phyloP scores from a whole-genome alignment of 441 rosid genomes.

The Gossypium schwendimanii region DNA sequence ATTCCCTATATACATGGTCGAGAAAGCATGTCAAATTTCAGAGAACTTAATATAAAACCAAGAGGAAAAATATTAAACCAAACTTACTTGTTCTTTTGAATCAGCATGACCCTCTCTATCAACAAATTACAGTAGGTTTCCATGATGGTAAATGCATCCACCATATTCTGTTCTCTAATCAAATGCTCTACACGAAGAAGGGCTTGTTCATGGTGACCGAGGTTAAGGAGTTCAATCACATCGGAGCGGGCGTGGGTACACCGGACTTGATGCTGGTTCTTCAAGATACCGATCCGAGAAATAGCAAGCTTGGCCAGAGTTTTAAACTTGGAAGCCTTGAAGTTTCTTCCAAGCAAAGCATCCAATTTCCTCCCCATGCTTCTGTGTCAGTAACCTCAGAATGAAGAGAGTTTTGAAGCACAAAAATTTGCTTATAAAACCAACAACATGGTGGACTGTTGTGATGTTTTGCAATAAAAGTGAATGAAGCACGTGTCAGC shows the following conservation, averaged over 20 bases:
- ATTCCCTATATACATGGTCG: constrained; percentile 26
- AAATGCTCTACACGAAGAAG: constrained; percentile 44
- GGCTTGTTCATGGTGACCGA: constrained; percentile 47
- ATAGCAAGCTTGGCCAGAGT: constrained; percentile 35
- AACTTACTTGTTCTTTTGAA: constrained; percentile 34
- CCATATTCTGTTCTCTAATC: constrained; percentile 39
- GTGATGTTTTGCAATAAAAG: neutral
- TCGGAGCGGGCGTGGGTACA: constrained; percentile 39
- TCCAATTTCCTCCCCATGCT: constrained; percentile 40
- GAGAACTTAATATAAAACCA: neutral
- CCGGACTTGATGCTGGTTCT: constrained; percentile 37
- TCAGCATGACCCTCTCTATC: constrained; percentile 29
- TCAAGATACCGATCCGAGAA: constrained; percentile 40
- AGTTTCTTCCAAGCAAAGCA: constrained; percentile 36
- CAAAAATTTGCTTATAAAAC: neutral
- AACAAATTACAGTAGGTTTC: constrained; percentile 43
- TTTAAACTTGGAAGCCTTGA: constrained; percentile 38
- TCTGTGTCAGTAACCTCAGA: neutral
- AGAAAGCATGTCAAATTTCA: neutral
- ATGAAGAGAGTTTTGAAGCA: neutral
- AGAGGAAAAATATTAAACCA: neutral
- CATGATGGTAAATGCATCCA: constrained; percentile 38
- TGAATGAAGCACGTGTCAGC: neutral
- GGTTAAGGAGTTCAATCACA: constrained; percentile 42
- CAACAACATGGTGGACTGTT: neutral